Evolutionary conservation across 306 rosid genomes (phyloP).

Genomic region (Prinsepia uniflora): DNA sequence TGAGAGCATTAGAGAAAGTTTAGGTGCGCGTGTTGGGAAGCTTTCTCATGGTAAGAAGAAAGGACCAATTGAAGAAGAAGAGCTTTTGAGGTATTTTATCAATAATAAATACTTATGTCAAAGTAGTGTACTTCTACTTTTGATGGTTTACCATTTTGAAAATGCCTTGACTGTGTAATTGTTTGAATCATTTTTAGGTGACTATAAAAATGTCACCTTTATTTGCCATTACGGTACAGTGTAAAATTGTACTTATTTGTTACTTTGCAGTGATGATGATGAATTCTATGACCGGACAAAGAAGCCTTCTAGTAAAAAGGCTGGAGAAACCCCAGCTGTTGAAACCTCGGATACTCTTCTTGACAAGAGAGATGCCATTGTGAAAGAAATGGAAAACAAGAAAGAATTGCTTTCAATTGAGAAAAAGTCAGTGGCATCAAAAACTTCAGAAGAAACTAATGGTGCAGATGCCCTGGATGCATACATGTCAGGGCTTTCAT

Average conservation of each 20-base stretch:
- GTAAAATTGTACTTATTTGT: constrained; percentile 18
- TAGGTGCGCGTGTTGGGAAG: constrained; percentile 75
- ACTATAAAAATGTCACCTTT: background rate
- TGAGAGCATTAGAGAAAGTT: constrained; percentile 89
- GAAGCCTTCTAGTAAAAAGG: constrained; percentile 51
- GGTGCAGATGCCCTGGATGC: constrained; percentile 79
- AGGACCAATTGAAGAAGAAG: constrained; percentile 71
- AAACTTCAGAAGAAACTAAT: constrained; percentile 39
- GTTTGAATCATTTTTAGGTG: background rate
- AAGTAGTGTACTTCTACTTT: background rate
- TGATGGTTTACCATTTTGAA: background rate
- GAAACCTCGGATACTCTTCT: constrained; percentile 93
- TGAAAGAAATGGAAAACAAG: constrained; percentile 58
- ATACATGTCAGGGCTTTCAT: constrained; percentile 88
- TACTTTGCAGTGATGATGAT: constrained; percentile 72
- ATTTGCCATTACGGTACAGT: background rate
- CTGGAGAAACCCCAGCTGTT: constrained; percentile 55
- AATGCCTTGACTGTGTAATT: background rate
- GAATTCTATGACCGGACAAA: constrained; percentile 93
- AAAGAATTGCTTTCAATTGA: constrained; percentile 60
- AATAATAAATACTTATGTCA: background rate
- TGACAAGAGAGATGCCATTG: constrained; percentile 71
- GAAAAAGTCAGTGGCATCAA: constrained; percentile 44
- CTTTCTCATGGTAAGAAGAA: constrained; percentile 60
- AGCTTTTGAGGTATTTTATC: constrained; percentile 51